Conservation (phyloP, 2,329 filamentous ascomycete genomes). For the Fusarium sp. region DNA sequence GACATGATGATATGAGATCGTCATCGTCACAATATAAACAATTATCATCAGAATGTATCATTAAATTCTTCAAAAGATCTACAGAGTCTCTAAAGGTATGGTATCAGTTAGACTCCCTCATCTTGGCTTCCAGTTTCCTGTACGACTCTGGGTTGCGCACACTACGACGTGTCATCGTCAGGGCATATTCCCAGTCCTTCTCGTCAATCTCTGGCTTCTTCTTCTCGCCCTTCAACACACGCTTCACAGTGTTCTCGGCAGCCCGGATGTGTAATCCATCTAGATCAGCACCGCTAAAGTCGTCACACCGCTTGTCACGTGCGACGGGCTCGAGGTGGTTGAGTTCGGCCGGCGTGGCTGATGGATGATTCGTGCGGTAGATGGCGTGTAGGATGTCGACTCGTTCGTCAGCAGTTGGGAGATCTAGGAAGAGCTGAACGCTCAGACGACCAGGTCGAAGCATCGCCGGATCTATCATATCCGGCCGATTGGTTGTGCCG, state of each 20-base stretch:
- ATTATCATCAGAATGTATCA: background rate
- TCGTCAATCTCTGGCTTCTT: constrained; percentile 44
- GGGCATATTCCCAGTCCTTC: constrained; percentile 66
- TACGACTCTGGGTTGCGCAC: constrained; percentile 62
- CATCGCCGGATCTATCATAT: constrained; percentile 97
- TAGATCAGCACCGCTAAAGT: constrained; percentile 80
- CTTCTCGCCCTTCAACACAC: constrained; percentile 50
- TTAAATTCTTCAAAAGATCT: background rate
- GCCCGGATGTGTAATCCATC: constrained; percentile 62
- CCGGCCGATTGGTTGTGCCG: constrained; percentile 92
- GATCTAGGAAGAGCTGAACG: constrained; percentile 87
- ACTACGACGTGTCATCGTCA: constrained; percentile 62
- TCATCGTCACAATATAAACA: background rate
- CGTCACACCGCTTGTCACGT: constrained; percentile 73
- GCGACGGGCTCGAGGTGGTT: constrained; percentile 74
- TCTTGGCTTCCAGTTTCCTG: constrained; percentile 45
- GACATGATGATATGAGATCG: background rate
- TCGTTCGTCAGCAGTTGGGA: constrained; percentile 82
- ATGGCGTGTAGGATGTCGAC: constrained; percentile 86
- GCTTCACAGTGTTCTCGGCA: constrained; percentile 60
- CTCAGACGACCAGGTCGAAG: constrained; percentile 90
- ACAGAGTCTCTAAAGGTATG: background rate
- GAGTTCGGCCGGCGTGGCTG: constrained; percentile 58
- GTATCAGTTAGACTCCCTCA: constrained; percentile 23
- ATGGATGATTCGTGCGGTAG: constrained; percentile 59